phyloP scores from a whole-genome alignment of 2,329 filamentous ascomycete genomes.

The Penicillium sp. region DNA sequence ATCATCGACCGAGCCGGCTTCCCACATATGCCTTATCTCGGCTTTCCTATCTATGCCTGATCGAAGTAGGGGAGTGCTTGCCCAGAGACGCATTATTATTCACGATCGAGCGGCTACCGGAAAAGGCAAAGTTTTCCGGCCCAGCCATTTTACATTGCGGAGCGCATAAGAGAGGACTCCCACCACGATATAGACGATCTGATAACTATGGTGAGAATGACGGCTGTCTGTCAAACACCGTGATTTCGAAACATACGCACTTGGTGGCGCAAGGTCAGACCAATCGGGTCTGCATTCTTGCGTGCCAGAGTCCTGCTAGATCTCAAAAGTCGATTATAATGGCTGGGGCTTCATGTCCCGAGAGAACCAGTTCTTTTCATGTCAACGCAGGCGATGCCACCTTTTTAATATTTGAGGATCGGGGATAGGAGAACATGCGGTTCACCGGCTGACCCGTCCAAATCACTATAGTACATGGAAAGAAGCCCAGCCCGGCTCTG shows the following conservation, averaged over 20 bases:
- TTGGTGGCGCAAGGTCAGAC: too few relatives aligned
- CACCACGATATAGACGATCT: too few relatives aligned
- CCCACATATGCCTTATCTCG: background rate
- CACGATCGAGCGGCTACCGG: constrained; percentile 7
- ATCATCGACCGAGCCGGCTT: background rate
- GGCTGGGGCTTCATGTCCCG: background rate
- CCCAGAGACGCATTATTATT: too few relatives aligned
- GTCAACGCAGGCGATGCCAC: constrained; percentile 4
- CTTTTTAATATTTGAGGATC: constrained; percentile 16
- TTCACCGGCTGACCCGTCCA: constrained; percentile 10
- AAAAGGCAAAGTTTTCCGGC: constrained; percentile 22
- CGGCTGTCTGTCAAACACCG: too few relatives aligned
- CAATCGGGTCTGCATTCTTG: background rate
- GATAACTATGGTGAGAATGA: too few relatives aligned
- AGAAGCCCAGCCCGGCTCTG: constrained; percentile 8
- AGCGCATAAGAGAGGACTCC: too few relatives aligned
- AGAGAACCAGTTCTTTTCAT: too few relatives aligned
- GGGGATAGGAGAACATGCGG: background rate
- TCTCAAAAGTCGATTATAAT: background rate
- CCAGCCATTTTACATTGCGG: too few relatives aligned
- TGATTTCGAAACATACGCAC: too few relatives aligned
- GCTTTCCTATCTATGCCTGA: too few relatives aligned
- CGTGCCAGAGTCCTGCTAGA: too few relatives aligned
- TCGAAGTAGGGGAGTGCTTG: too few relatives aligned
- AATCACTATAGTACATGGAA: constrained; percentile 27